Percentiles rank a stretch among this genome's conserved stretches.
phyloP scores from a whole-genome alignment of 2,329 filamentous ascomycete genomes.

The Didymella pinodella region DNA sequence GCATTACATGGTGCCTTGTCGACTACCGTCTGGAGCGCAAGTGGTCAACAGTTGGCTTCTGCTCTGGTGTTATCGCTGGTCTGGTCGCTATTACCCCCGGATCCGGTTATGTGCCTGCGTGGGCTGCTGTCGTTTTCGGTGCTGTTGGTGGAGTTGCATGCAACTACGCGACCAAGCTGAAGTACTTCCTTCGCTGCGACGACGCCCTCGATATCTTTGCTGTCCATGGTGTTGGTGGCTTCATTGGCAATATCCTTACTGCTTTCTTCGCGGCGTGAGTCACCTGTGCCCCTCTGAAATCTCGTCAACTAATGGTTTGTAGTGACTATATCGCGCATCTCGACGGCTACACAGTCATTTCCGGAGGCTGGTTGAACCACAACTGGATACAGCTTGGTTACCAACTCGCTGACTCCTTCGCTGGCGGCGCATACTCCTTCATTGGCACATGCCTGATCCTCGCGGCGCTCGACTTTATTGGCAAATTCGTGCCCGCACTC shows the following conservation, averaged over 20 bases:
- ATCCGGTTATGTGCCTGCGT: constrained; percentile 84
- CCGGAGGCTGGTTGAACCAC: constrained; percentile 82
- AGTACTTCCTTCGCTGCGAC: constrained; percentile 81
- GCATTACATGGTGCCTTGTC: constrained; percentile 87
- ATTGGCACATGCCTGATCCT: constrained; percentile 78
- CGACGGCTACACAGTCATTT: constrained; percentile 72
- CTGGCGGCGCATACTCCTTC: constrained; percentile 81
- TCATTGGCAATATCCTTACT: constrained; percentile 66
- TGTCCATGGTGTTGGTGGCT: constrained; percentile 66
- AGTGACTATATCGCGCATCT: constrained; percentile 82
- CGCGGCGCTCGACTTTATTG: constrained; percentile 64
- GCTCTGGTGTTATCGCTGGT: constrained; percentile 86
- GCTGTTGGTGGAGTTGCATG: constrained; percentile 77
- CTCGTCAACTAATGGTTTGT: background rate
- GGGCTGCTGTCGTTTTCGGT: constrained; percentile 83
- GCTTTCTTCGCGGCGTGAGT: constrained; percentile 78
- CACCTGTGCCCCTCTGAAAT: too few species aligned
- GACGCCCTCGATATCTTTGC: constrained; percentile 82
- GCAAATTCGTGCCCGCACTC: constrained; percentile 80
- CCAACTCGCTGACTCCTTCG: constrained; percentile 81
- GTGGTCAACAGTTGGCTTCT: constrained; percentile 94
- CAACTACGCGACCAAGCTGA: constrained; percentile 92
- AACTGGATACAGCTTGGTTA: constrained; percentile 85
- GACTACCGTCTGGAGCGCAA: constrained; percentile 90
- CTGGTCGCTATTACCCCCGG: constrained; percentile 89